Evolutionary conservation across 371 early-diverging fungal genomes (phyloP).

Genomic region (Umbelopsis sp.): DNA sequence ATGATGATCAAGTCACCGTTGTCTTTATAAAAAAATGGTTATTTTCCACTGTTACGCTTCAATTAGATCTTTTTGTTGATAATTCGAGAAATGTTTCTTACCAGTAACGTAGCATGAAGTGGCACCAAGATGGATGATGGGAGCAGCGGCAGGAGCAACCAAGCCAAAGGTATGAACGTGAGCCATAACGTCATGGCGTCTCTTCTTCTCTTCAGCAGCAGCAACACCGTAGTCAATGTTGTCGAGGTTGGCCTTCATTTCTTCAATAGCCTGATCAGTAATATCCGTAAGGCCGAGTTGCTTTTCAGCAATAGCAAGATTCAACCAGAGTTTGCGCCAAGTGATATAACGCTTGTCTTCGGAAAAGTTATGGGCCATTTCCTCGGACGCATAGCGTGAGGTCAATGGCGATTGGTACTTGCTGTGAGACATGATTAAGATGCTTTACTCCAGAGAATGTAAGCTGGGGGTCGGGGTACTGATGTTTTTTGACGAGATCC

Average conservation of each 20-base stretch:
- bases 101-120: slow-evolving; percentile 96
- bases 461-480: background rate
- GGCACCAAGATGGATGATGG: slow-evolving; percentile 97
- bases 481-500: too few relatives aligned
- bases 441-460: background rate
- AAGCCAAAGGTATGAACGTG: slow-evolving; percentile 96
- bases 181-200: slow-evolving; percentile 98
- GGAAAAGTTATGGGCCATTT: slow-evolving; percentile 96
- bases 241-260: slow-evolving; percentile 88
- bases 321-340: slow-evolving; percentile 95
- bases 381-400: slow-evolving; percentile 95
- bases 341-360: slow-evolving; percentile 93
- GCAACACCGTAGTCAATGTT: slow-evolving; percentile 92
- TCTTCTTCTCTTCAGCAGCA: slow-evolving; percentile 90
- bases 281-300: slow-evolving; percentile 88
- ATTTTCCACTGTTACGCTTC: background rate
- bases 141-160: slow-evolving; percentile 89
- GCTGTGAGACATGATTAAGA: slow-evolving; percentile 51
- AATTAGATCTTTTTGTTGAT: background rate
- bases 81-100: slow-evolving; percentile 20
- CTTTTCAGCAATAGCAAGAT: slow-evolving; percentile 92
- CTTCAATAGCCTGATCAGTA: slow-evolving; percentile 82
- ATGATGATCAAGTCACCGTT: slow-evolving; percentile 96
- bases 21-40: slow-evolving; percentile 51
- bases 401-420: slow-evolving; percentile 93